Evolutionary conservation across 345 rosid genomes (phyloP).

Genomic region (Erysimum cheiranthoides): DNA sequence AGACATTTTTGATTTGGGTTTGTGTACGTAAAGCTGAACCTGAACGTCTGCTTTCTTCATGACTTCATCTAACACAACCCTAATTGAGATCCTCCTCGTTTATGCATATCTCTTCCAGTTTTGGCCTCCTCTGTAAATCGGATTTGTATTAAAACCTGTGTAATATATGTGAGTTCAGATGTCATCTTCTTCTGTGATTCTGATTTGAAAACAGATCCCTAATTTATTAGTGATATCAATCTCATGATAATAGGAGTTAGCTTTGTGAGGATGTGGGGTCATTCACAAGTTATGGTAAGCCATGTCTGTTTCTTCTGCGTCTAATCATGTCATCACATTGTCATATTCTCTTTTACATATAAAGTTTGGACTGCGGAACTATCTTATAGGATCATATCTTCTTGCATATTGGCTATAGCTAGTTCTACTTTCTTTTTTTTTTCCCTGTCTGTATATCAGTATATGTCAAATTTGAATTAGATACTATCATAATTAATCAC

Average conservation of each 20-base stretch:
- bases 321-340: background rate
- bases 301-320: background rate
- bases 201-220: background rate
- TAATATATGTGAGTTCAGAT: background rate
- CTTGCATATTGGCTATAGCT: background rate
- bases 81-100: background rate
- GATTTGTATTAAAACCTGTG: background rate
- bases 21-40: background rate
- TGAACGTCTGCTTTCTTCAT: background rate
- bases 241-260: background rate
- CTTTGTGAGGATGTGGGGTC: conserved; percentile 9
- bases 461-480: background rate
- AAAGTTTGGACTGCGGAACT: background rate
- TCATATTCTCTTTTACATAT: background rate
- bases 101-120: background rate
- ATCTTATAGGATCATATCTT: background rate
- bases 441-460: background rate
- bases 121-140: background rate
- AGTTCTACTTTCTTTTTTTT: background rate
- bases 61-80: background rate
- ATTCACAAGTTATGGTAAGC: conserved; percentile 13
- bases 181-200: conserved; percentile 17
- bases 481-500: background rate
- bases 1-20: background rate
- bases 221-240: background rate